Base-by-base conservation (phyloP, 2,329 filamentous ascomycete genomes). In the Fusarium sp. region DNA sequence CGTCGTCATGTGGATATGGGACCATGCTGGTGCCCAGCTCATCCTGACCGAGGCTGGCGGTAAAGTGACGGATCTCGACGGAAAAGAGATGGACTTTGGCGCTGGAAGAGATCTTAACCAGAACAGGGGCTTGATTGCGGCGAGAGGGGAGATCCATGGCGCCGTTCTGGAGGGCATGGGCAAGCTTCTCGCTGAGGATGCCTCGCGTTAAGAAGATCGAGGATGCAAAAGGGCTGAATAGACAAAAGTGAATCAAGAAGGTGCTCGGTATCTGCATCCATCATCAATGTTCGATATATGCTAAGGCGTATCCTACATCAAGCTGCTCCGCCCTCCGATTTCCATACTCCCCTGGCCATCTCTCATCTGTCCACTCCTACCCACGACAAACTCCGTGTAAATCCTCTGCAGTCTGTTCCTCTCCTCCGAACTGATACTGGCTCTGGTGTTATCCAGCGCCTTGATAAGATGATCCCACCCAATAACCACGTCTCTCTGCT, bases 281-380 rank as follows among this genome's bases (percentile, higher is more conserved):
- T 39, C 15, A 32, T 41, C 26, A 31, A 52, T 42, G 29, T 61
- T 44, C 29, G 32, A 39, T 28, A 57, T 42, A 11, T 41, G 46
- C 19, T 32, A 54, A 41, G 19, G 28, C 26, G 47, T 62, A 58
- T 60, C 49, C 71, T 78, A 97, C 95, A 98, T 98, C 77, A 99
- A 81, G 78, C 93, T 98, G 70, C 90, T 94, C 73, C 95, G 83
- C 12, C 93, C 95, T 7, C 95, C 95, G 78, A 99, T 88, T 77
- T 98, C 95, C 76, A 89, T 96, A 53, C 90, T 91, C 0, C 91
- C 93, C 77, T 98, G 92, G 2, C 95, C 95, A 76, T 91, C 94
- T 58, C 89, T 92, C 92, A 99, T 93, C 80, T 98, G 93, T 7
- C 95, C 95, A 75, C 93, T 97, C 68, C 95, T 84, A 0, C 93